Evolutionary conservation across 495 filamentous ascomycete species (phyloP), one percentile per base, ranked within the genome.

Genomic region (Daldinia concentrica): DNA sequence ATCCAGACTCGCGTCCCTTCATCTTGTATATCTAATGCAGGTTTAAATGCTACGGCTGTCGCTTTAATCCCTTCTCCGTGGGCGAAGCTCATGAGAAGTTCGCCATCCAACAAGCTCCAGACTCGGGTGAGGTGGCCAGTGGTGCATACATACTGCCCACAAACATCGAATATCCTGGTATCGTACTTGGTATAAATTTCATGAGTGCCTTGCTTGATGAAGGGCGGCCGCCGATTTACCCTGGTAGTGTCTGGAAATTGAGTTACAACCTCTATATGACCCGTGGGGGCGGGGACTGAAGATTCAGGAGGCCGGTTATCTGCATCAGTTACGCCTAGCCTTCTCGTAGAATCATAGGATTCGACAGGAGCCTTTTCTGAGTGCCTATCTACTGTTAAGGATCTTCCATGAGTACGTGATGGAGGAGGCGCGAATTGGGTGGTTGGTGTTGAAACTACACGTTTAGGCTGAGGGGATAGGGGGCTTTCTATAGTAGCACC

Each of bases 1-100:
- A 99, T 85, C 95, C 95, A 99, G n/a, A 99, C 68, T 14, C 90
- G 86, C 51, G 85, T 83, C 11, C 94, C 94, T 78, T 98, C 95
- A 50, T 94, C 90, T 64, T 91, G 87, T 6, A 93, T 83, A 52
- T 88, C 86, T 24, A 81, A 79, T 0, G 90, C 88, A 7, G 95
- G 93, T 78, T 95, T 97, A 79, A 99, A 99, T 3, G 90, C 85
- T 1, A 98, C 78, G 15, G 95, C 89, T 15, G 93, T 88, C 34
- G 91, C 89, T 75, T 91, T 95, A 58, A 91, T 84, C 9, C 86
- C 87, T 71, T 99, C 95, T 8, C 88, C 87, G 81, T 97, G 94
- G 70, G 86, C 84, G 48, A 97, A 78, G 67, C 88, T 95, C 87
- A 95, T 87, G 24, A 97, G 74, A 50, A 91, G 84, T 56, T 95